phyloP scores from a whole-genome alignment of 75 land plant genomes.

The Ceratopteris richardii region DNA sequence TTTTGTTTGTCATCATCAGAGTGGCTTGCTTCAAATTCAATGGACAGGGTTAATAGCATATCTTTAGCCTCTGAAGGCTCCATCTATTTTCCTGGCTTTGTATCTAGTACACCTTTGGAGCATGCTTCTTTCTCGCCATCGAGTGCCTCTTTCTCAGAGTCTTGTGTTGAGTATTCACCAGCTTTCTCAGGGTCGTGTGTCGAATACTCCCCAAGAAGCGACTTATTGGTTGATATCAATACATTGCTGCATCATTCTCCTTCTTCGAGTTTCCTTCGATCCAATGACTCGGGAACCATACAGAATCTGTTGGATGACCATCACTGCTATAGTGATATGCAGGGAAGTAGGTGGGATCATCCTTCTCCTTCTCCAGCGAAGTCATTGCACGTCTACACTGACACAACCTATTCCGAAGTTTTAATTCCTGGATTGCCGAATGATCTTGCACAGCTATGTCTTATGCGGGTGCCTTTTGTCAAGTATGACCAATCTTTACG shows the following conservation, averaged over 20 bases:
- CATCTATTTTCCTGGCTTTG: background rate
- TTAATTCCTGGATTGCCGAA: conserved; percentile 24
- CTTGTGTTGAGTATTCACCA: no score
- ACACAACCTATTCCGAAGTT: no score
- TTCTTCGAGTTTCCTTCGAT: no score
- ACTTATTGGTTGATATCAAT: background rate
- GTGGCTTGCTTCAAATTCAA: background rate
- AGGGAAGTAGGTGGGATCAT: background rate
- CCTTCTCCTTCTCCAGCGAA: no score
- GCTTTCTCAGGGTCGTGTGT: no score
- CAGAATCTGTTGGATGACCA: background rate
- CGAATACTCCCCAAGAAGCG: no score
- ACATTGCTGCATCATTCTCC: background rate
- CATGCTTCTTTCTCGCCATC: background rate
- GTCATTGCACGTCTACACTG: no score
- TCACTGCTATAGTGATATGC: no score
- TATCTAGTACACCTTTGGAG: background rate
- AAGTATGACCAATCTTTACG: conserved; percentile 14
- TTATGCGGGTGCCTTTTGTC: conserved; percentile 18
- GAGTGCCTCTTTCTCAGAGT: no score
- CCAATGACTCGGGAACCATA: no score
- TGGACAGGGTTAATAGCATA: background rate
- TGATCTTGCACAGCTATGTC: conserved; percentile 19
- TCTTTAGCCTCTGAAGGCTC: background rate
- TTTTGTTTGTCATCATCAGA: background rate